Evolutionary conservation across 2,329 filamentous ascomycete species (phyloP).

Genomic region (Alternaria triticina): DNA sequence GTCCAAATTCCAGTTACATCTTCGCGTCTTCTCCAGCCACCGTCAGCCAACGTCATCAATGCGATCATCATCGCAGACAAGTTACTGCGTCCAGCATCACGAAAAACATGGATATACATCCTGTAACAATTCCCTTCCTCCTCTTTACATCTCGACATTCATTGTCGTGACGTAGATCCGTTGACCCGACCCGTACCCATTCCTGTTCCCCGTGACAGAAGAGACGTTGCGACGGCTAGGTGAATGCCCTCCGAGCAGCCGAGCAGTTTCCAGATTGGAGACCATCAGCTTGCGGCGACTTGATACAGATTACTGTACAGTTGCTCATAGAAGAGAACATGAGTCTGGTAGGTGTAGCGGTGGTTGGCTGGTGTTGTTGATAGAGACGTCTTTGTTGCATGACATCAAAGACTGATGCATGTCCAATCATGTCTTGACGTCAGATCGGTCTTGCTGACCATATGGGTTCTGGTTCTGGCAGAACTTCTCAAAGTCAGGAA

Average conservation of each 20-base stretch:
- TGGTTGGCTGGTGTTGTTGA: constrained; percentile 11
- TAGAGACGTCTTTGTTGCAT: constrained; percentile 6
- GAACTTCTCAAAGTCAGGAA: constrained; percentile 74
- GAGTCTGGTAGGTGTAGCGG: constrained; percentile 11
- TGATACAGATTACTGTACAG: not conserved
- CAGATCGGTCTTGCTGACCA: constrained; percentile 36
- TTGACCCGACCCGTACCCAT: not conserved
- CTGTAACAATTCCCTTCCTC: constrained; percentile 23
- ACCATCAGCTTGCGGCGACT: not conserved
- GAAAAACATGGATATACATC: constrained; percentile 8
- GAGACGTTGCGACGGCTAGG: constrained; percentile 1
- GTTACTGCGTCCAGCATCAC: constrained; percentile 21
- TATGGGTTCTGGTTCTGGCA: constrained; percentile 50
- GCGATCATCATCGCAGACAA: constrained; percentile 17
- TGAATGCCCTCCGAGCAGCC: not conserved
- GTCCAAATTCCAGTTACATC: not conserved
- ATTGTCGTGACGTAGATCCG: constrained; percentile 6
- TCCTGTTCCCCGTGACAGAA: not conserved
- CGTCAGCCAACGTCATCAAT: not conserved
- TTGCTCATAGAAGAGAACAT: not conserved
- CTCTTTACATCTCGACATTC: constrained; percentile 8
- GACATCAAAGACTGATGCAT: not conserved
- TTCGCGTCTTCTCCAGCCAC: not conserved
- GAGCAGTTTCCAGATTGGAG: not conserved
- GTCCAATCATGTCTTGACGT: constrained; percentile 42